phyloP scores from a whole-genome alignment of 164 flowering plant species.

The Aristolochia californica region DNA sequence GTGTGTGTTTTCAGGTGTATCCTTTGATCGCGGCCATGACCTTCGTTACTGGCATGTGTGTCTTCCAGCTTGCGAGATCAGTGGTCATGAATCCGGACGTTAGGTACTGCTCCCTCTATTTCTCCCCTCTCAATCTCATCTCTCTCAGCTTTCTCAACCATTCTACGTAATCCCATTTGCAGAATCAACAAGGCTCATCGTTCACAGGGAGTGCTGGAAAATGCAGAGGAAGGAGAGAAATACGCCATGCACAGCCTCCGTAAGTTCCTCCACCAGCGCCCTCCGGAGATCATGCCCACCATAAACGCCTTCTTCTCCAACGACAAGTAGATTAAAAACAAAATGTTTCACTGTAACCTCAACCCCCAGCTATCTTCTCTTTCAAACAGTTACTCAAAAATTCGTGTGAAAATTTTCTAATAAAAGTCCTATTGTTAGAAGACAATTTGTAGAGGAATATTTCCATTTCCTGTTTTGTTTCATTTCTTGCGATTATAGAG shows the following conservation, averaged over 20 bases:
- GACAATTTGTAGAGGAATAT: no score
- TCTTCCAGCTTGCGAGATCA: conserved; percentile 62
- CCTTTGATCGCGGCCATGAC: conserved; percentile 74
- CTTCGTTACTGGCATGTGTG: conserved; percentile 50
- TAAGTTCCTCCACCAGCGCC: conserved; percentile 62
- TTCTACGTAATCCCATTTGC: not conserved
- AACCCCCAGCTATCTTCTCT: no score
- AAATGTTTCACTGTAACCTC: no score
- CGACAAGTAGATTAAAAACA: no score
- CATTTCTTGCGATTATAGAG: conserved; percentile 45
- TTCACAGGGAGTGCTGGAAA: conserved; percentile 43
- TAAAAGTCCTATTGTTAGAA: no score
- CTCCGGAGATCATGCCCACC: conserved; percentile 72
- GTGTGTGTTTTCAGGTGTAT: conserved; percentile 49
- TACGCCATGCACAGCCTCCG: conserved; percentile 61
- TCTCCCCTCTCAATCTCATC: not conserved
- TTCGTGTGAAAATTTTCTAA: no score
- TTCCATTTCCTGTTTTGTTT: not conserved
- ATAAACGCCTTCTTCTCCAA: conserved; percentile 54
- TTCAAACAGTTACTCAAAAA: no score
- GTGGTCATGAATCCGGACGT: conserved; percentile 62
- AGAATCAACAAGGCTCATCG: conserved; percentile 57
- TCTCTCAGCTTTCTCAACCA: not conserved
- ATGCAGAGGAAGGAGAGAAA: conserved; percentile 71
- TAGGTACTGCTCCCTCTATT: conserved; percentile 26